A percentile compares a stretch with the other conserved stretches of the same genome.
Conservation (phyloP, 1,139 yeast genomes). For the Saccharomycopsis hybrid region DNA sequence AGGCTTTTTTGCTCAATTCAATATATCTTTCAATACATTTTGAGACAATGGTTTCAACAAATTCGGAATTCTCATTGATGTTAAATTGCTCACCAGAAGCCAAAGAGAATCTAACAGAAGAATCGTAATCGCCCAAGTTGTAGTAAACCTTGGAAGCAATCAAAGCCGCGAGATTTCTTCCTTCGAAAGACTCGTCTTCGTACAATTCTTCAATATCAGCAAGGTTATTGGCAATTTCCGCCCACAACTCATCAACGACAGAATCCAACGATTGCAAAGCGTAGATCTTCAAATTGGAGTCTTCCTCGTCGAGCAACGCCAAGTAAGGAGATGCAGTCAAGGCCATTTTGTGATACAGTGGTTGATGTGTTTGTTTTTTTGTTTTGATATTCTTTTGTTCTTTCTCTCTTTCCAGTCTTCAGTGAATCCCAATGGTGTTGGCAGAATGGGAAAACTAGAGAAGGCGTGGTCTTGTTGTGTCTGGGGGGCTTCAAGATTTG, state of each 20-base stretch:
- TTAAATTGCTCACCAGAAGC: conserved; percentile 79
- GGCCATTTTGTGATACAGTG: conserved; percentile 36
- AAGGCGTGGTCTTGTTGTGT: too few species aligned
- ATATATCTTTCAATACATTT: conserved; percentile 86
- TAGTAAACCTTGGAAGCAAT: conserved; percentile 92
- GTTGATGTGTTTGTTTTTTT: too few species aligned
- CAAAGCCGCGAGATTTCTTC: conserved; percentile 81
- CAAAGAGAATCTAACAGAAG: conserved; percentile 83
- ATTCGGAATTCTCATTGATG: conserved; percentile 70
- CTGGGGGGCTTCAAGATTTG: too few species aligned
- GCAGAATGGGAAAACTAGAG: too few species aligned
- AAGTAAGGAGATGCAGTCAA: conserved; percentile 81
- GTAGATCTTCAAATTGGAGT: conserved; percentile 67
- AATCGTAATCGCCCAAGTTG: conserved; percentile 89
- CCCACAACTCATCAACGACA: conserved; percentile 91
- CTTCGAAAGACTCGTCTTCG: conserved; percentile 74
- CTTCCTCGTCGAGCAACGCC: conserved; percentile 82
- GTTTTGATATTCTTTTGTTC: too few species aligned
- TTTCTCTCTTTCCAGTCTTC: too few species aligned
- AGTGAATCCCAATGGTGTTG: too few species aligned
- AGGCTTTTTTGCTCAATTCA: conserved; percentile 50
- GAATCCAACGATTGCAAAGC: conserved; percentile 79
- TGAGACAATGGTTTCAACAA: conserved; percentile 87
- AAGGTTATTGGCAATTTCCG: conserved; percentile 89
- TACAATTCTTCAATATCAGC: conserved; percentile 83